phyloP scores from a whole-genome alignment of 225 moss, liverwort and hornwort species.

The Bryoerythrophyllum caledonicum region DNA sequence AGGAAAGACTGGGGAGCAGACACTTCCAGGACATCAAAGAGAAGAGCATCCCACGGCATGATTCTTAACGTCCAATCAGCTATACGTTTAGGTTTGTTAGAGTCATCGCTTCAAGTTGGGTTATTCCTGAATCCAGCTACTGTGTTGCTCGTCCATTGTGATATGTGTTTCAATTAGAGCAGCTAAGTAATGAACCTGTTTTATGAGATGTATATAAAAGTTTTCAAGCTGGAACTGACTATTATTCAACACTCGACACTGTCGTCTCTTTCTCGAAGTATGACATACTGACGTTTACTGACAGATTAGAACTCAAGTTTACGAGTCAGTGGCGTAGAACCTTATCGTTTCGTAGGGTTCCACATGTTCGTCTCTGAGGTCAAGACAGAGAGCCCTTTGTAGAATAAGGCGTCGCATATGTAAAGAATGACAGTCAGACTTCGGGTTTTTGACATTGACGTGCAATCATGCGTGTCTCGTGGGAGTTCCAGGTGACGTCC shows the following conservation, averaged over 20 bases:
- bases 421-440: neutral
- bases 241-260: neutral
- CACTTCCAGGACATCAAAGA: conserved; percentile 20
- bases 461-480: neutral
- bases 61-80: conserved; percentile 1
- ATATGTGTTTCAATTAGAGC: conserved; percentile 18
- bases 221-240: neutral
- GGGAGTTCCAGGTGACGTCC: neutral
- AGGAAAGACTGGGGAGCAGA: conserved; percentile 23
- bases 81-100: conserved; percentile 1
- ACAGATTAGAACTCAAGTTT: no score
- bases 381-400: no score
- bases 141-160: conserved; percentile 9
- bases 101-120: conserved; percentile 11
- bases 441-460: neutral
- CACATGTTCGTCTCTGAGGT: no score
- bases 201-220: conserved; percentile 13
- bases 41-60: conserved; percentile 25
- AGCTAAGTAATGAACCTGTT: conserved; percentile 5
- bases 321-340: no score
- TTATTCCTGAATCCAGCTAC: neutral
- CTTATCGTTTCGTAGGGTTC: no score
- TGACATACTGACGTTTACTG: no score
- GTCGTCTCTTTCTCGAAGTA: neutral
- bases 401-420: neutral